phyloP scores from a whole-genome alignment of 768 basidiomycete species.

The Butyriboletus loyo region DNA sequence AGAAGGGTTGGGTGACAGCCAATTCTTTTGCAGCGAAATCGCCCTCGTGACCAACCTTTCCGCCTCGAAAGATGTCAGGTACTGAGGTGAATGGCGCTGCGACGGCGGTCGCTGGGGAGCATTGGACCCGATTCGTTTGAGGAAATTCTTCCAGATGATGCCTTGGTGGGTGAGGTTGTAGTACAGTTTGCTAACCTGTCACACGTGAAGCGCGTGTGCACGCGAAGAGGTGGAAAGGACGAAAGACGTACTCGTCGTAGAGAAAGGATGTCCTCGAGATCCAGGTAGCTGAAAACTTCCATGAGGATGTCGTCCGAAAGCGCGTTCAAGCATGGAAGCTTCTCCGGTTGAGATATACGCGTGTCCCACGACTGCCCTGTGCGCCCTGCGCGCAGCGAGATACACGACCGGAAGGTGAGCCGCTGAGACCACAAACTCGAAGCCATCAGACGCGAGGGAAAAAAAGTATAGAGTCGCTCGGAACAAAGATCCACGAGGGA shows the following conservation, averaged over 20 bases:
- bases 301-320: conserved; percentile 40
- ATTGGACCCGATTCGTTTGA: conserved; percentile 51
- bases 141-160: conserved; percentile 65
- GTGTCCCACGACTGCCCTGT: conserved; percentile 24
- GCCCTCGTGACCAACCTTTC: conserved; percentile 63
- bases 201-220: not conserved
- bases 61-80: conserved; percentile 36
- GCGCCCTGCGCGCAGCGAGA: conserved; percentile 6
- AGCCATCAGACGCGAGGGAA: conserved; percentile 18
- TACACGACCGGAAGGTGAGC: conserved; percentile 20
- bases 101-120: conserved; percentile 62
- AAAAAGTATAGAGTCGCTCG: conserved; percentile 2
- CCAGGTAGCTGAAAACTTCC: conserved; percentile 35
- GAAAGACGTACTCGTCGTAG: conserved; percentile 34
- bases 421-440: conserved; percentile 22
- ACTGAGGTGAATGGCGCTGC: conserved; percentile 37
- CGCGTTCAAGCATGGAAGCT: conserved; percentile 28
- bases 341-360: conserved; percentile 19
- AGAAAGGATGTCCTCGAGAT: conserved; percentile 37
- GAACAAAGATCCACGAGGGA: not conserved
- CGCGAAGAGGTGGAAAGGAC: not conserved
- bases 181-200: conserved; percentile 55
- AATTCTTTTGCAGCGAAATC: conserved; percentile 58
- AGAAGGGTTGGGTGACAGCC: conserved; percentile 43
- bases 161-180: conserved; percentile 66